Evolutionary conservation across 495 filamentous ascomycete genomes (phyloP), one percentile per base, ranked within the genome.

Genomic region (Podospora appendiculata): DNA sequence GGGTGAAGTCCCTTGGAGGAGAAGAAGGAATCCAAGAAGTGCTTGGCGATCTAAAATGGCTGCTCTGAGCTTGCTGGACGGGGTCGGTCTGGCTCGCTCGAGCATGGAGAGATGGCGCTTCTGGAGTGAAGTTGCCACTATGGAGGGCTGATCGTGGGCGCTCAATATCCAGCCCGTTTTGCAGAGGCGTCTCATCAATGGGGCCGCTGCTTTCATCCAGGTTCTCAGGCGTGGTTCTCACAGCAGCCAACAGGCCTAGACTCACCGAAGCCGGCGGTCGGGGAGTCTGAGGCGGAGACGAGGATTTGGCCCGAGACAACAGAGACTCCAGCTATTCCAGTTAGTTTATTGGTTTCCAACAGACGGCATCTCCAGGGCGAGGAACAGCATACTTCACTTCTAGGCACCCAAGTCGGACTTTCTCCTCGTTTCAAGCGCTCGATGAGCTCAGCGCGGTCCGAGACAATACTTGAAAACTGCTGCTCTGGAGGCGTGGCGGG

Each of bases 111-210:
- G 56, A 58, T 51, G 68, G 50, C 50, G 72, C 70, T 34, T 82
- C 78, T 50, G 84, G 79, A 14, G 84, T 85, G 58, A 96, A 96
- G 64, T 96, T 87, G 19, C 91, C 91, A 38, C 85, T 85, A 63
- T 96, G 91, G 43, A 96, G 74, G 39, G 91, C 90, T 10, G 91
- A 96, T 45, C 85, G 74, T 45, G 91, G 91, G 48, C 90, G 78
- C 62, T 92, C 85, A 53, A 95, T 93, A 58, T 83, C 79, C 53
- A 79, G 47, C 0, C 80, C 83, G 7, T 70, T 61, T 9, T 57
- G 58, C 34, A 70, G 54, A 36, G 38, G 58, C 33, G 63, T 58
- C 4, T 69, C 64, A 8, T 58, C 67, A 42, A 11, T 41, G 4
- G 50, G 56, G 34, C 61, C 58, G 32, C 39, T 42, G n/a, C 34